Conservation (phyloP, 805 yeast genomes). For the Nakazawaea holstii region DNA sequence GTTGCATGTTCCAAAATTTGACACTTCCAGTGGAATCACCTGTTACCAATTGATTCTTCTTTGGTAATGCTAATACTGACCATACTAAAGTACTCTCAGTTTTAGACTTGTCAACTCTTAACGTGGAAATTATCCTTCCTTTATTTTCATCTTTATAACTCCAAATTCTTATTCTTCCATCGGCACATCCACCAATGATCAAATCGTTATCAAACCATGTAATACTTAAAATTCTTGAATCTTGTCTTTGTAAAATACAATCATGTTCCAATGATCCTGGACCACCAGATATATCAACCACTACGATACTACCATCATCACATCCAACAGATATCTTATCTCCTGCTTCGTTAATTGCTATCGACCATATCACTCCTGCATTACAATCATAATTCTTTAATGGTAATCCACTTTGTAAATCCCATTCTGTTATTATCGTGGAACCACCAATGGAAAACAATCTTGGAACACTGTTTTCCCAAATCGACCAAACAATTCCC, state of each 20-base stretch:
- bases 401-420: conserved; percentile 68
- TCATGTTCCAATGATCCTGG: conserved; percentile 76
- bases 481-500: conserved; percentile 75
- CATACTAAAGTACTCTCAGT: conserved; percentile 88
- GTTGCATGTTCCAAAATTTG: conserved; percentile 86
- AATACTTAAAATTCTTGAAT: conserved; percentile 70
- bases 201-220: conserved; percentile 66
- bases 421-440: conserved; percentile 89
- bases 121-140: conserved; percentile 72
- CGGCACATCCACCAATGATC: conserved; percentile 92
- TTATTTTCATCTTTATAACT: conserved; percentile 34
- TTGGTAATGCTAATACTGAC: conserved; percentile 66
- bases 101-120: conserved; percentile 88
- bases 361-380: conserved; percentile 91
- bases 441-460: conserved; percentile 94
- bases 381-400: conserved; percentile 77
- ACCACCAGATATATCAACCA: conserved; percentile 83
- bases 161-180: conserved; percentile 90
- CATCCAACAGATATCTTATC: conserved; percentile 81
- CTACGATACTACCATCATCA: conserved; percentile 87
- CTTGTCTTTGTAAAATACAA: conserved; percentile 74
- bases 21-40: conserved; percentile 96
- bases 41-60: conserved; percentile 71
- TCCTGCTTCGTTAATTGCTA: conserved; percentile 59
- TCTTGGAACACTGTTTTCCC: conserved; percentile 47